A percentile compares a stretch with the other conserved stretches of the same genome.
phyloP scores from a whole-genome alignment of 768 basidiomycete genomes.

The Termitomyces sp. region DNA sequence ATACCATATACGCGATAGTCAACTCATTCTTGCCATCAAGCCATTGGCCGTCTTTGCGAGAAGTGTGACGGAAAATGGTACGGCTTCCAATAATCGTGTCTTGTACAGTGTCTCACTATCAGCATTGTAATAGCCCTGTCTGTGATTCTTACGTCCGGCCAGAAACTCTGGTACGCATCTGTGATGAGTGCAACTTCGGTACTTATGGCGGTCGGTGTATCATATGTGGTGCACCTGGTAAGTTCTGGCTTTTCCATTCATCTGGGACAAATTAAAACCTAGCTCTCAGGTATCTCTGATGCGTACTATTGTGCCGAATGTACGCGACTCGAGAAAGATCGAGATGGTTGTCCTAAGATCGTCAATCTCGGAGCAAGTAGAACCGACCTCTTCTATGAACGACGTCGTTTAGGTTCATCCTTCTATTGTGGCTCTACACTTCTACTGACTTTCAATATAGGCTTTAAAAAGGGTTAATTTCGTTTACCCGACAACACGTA shows the following conservation, averaged over 20 bases:
- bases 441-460: constrained; percentile 29
- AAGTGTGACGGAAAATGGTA: constrained; percentile 99
- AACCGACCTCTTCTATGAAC: constrained; percentile 90
- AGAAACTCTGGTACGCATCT: constrained; percentile 96
- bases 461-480: constrained; percentile 63
- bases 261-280: background rate
- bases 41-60: constrained; percentile 97
- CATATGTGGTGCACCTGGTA: constrained; percentile 95
- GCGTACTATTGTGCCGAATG: constrained; percentile 99
- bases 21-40: constrained; percentile 37
- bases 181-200: constrained; percentile 99
- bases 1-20: constrained; percentile 8
- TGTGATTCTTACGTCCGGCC: constrained; percentile 99
- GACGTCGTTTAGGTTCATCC: constrained; percentile 72
- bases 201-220: constrained; percentile 98
- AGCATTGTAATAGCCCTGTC: constrained; percentile 64
- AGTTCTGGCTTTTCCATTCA: constrained; percentile 17
- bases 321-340: constrained; percentile 93
- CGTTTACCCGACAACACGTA: background rate
- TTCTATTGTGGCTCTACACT: background rate
- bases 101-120: background rate
- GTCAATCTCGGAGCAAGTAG: constrained; percentile 94
- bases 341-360: constrained; percentile 98
- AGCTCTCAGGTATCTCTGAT: constrained; percentile 83
- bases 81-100: constrained; percentile 21